These are phyloP conservation scores for Helianthus tuberosus DNA, from an alignment of 129 eudicot species.

Conservation along the genomic window DNA sequence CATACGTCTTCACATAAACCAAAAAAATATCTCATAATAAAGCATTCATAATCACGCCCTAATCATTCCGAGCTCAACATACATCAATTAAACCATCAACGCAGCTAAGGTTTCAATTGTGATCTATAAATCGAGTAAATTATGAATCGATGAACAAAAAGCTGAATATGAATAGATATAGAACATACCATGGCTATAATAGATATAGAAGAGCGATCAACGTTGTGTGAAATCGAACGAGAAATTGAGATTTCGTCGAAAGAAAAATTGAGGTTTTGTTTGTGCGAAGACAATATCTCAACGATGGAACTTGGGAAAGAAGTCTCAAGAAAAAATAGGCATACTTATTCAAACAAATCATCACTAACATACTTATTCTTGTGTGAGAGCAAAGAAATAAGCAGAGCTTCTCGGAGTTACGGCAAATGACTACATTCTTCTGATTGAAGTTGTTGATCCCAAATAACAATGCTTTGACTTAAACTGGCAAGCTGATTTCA, in stretches of 20 bases:
- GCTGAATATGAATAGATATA: background rate
- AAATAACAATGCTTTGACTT: too few relatives aligned
- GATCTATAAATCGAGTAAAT: background rate
- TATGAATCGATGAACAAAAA: background rate
- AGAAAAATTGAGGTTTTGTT: slow-evolving; percentile 19
- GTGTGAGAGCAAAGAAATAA: too few relatives aligned
- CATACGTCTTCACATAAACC: too few relatives aligned
- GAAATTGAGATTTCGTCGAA: background rate
- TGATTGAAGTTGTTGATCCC: too few relatives aligned
- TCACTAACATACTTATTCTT: too few relatives aligned
- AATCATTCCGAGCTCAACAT: background rate
- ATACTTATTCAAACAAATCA: background rate
- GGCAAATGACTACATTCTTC: too few relatives aligned
- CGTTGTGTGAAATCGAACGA: slow-evolving; percentile 8
- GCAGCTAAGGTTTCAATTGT: background rate
- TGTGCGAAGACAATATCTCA: slow-evolving; percentile 6
- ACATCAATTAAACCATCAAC: background rate
- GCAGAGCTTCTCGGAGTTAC: too few relatives aligned
- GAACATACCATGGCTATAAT: slow-evolving; percentile 26
- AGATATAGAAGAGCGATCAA: background rate
- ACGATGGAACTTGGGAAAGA: slow-evolving; percentile 22
- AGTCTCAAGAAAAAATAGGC: background rate
- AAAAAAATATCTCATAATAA: too few relatives aligned
- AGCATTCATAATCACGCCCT: too few relatives aligned
- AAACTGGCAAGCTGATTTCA: too few relatives aligned